These are phyloP conservation scores for Maudiozyma barnettii DNA, from an alignment of 805 yeast genomes.

Conservation along the genomic window DNA sequence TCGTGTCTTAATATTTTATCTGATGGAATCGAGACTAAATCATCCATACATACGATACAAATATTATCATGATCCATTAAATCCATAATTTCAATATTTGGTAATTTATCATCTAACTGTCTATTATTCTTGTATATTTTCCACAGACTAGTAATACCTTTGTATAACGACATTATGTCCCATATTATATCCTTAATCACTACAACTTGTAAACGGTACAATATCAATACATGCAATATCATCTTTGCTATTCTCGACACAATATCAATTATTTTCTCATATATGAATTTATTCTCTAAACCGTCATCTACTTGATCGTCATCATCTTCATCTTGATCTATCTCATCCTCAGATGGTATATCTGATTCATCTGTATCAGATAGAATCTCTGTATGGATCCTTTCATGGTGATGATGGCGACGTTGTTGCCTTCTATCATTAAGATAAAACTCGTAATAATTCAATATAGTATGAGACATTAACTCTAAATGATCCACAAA, in stretches of 20 bases:
- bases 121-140: constrained; percentile 39
- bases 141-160: constrained; percentile 31
- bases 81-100: constrained; percentile 55
- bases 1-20: not conserved
- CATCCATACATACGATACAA: constrained; percentile 90
- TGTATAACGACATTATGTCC: constrained; percentile 26
- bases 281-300: constrained; percentile 65
- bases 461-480: constrained; percentile 20
- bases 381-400: not conserved
- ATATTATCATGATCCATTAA: constrained; percentile 54
- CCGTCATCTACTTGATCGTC: constrained; percentile 18
- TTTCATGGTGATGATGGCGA: not conserved
- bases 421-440: constrained; percentile 2
- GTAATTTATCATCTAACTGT: constrained; percentile 53
- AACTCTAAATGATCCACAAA: constrained; percentile 40
- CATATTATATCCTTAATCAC: constrained; percentile 42
- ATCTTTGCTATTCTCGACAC: constrained; percentile 40
- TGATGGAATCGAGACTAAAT: constrained; percentile 42
- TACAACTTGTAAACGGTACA: constrained; percentile 38
- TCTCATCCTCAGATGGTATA: constrained; percentile 8
- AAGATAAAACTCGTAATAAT: constrained; percentile 42
- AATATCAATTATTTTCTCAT: constrained; percentile 49
- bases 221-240: constrained; percentile 36
- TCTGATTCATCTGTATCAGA: constrained; percentile 3
- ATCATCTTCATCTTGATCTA: constrained; percentile 40